These are phyloP conservation scores for Chalciporus piperatus DNA, from an alignment of 768 basidiomycete genomes.

Conservation along the genomic window DNA sequence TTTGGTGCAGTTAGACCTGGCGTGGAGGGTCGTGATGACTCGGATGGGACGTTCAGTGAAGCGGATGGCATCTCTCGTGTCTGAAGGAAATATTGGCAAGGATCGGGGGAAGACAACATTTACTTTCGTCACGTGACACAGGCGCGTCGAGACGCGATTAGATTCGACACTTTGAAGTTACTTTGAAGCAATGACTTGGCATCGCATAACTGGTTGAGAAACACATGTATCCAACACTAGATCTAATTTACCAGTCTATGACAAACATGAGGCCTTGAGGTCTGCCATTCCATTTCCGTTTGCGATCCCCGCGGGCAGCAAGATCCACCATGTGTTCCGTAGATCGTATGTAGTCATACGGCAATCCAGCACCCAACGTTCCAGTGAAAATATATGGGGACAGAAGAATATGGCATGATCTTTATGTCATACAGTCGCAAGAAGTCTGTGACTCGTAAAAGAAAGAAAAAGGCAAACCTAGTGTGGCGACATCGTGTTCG, in stretches of 20 bases:
- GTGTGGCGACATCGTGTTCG: background rate
- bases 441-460: background rate
- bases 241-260: background rate
- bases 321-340: background rate
- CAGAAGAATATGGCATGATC: too few species aligned
- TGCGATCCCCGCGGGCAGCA: background rate
- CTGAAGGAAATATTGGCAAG: background rate
- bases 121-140: conserved; percentile 18
- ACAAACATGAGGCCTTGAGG: background rate
- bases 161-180: too few species aligned
- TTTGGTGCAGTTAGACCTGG: conserved; percentile 20
- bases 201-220: too few species aligned
- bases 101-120: background rate
- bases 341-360: too few species aligned
- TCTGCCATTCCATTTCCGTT: too few species aligned
- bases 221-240: background rate
- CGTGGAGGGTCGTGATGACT: conserved; percentile 35
- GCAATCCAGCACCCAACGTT: too few species aligned
- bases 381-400: too few species aligned
- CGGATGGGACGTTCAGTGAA: conserved; percentile 23
- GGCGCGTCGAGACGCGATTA: background rate
- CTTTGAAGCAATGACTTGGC: too few species aligned
- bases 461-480: background rate
- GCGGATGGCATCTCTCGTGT: conserved; percentile 13
- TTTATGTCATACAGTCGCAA: background rate